Evolutionary conservation across 345 rosid genomes (phyloP), one percentile per base, ranked within the genome.

Genomic region (Eucalyptus pauciflora): DNA sequence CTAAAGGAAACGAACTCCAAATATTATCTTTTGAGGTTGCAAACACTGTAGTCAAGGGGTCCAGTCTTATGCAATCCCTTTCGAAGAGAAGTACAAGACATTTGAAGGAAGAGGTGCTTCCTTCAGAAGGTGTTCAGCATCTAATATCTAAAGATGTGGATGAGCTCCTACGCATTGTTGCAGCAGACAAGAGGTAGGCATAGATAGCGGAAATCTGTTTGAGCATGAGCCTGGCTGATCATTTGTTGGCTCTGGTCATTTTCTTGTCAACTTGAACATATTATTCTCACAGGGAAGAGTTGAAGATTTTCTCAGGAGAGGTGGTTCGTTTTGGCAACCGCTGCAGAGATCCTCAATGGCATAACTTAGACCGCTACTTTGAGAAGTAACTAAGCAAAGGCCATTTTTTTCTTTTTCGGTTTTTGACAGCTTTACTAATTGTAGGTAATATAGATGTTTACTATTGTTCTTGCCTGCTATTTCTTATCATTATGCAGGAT

Each of bases 331-430:
- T 97, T 91, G 99, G 99, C 89, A 96, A 97, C 94, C 94, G 96
- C 49, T 96, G 96, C 86, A 97, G 96, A 95, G 99, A 97, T 93
- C 94, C 96, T 88, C 98, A 97, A 71, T 97, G 99, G 99, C 99
- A 96, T 92, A 96, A 93, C 91, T 89, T 97, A 90, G 97, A 95
- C 67, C 98, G 99, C 51, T 97, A 96, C 90, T 96, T 97, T 89
- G 96, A 96, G 50, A 96, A 95, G 99, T 97, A 94, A 91, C 45
- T 85, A 50, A 51, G 45, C 50, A 2, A 33, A 67, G 86, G 46
- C 60, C 71, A n/a, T 37, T 13, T 88, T 43, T 31, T 79, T 49
- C 49, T 54, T 49, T 60, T 58, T 50, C 22, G 69, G 43, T 62
- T 60, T 76, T 71, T 71, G 25, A 33, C 76, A 29, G 25, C 81